Percentiles rank a stretch among this genome's conserved stretches.
Evolutionary conservation across 768 basidiomycete genomes (phyloP).

Genomic region (Cystobasidium onofrii): DNA sequence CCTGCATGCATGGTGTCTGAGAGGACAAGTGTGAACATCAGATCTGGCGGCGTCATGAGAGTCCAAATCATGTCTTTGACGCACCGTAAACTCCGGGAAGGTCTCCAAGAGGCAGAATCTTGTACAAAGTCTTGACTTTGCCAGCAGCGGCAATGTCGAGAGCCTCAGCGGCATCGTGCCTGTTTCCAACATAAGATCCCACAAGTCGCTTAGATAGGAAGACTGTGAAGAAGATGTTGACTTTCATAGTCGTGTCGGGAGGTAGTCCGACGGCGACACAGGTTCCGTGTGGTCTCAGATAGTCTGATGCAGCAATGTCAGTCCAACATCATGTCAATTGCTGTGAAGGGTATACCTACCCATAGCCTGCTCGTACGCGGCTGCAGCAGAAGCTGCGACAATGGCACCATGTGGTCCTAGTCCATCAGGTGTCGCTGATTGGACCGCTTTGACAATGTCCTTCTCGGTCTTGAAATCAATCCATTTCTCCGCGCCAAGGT

Average conservation of each 20-base stretch:
- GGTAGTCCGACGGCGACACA: slow-evolving; percentile 75
- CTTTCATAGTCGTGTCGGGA: slow-evolving; percentile 47
- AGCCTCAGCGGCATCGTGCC: slow-evolving; percentile 75
- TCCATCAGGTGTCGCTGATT: slow-evolving; percentile 55
- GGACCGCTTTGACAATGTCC: slow-evolving; percentile 61
- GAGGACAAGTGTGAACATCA: slow-evolving; percentile 2
- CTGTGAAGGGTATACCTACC: background rate
- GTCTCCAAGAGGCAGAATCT: slow-evolving; percentile 2
- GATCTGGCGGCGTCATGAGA: background rate
- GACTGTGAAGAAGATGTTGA: slow-evolving; percentile 60
- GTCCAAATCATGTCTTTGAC: background rate
- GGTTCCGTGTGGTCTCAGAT: slow-evolving; percentile 63
- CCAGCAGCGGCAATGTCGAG: slow-evolving; percentile 65
- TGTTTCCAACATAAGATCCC: slow-evolving; percentile 55
- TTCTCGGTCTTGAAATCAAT: slow-evolving; percentile 67
- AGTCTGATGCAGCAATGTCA: no score
- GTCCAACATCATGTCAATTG: no score
- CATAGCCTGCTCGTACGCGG: slow-evolving; percentile 50
- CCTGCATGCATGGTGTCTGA: slow-evolving; percentile 39
- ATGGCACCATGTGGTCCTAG: slow-evolving; percentile 58
- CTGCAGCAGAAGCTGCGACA: slow-evolving; percentile 45
- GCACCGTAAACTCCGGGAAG: slow-evolving; percentile 33
- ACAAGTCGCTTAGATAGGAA: slow-evolving; percentile 46
- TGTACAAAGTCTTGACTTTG: slow-evolving; percentile 53
- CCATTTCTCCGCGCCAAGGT: slow-evolving; percentile 42